A percentile compares a stretch with the other conserved stretches of the same genome.
Conservation (phyloP, 768 basidiomycete species). For the Boletus pseudo-olivaceus region DNA sequence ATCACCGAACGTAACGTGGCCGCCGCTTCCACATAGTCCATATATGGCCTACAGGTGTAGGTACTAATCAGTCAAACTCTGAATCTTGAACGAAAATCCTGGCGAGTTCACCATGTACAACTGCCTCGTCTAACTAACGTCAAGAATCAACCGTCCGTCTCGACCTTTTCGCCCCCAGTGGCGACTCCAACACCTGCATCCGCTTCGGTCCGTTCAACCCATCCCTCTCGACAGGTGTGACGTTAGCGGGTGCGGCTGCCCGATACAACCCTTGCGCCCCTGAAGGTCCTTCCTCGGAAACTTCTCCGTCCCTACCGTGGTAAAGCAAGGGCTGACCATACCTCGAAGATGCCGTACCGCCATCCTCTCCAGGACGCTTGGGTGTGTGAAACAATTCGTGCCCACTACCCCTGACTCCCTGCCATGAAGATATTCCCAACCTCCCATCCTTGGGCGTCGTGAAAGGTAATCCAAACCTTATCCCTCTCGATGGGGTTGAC, state of each 20-base stretch:
- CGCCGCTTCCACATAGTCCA: neutral
- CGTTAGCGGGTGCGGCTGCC: constrained; percentile 34
- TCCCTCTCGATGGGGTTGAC: constrained; percentile 77
- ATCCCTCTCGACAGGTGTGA: constrained; percentile 52
- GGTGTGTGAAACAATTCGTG: constrained; percentile 54
- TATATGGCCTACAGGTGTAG: neutral
- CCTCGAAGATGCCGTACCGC: constrained; percentile 8
- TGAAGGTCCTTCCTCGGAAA: constrained; percentile 16
- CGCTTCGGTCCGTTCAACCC: constrained; percentile 14
- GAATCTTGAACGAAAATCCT: neutral
- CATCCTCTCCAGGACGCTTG: constrained; percentile 32
- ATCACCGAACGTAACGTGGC: constrained; percentile 1
- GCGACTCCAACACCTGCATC: constrained; percentile 28
- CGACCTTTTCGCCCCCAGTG: constrained; percentile 26
- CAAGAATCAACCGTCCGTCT: constrained; percentile 18
- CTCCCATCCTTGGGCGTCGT: constrained; percentile 58
- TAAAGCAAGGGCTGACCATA: constrained; percentile 4
- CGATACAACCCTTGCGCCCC: constrained; percentile 16
- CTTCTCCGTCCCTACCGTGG: constrained; percentile 20
- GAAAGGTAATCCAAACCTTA: constrained; percentile 56
- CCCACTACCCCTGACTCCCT: constrained; percentile 31
- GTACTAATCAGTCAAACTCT: neutral
- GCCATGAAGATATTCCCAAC: constrained; percentile 33
- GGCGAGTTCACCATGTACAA: neutral
- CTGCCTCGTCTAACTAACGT: neutral